A percentile compares a stretch with the other conserved stretches of the same genome.
Conservation (phyloP, 768 basidiomycete species). For the Pleurotus giganteus region DNA sequence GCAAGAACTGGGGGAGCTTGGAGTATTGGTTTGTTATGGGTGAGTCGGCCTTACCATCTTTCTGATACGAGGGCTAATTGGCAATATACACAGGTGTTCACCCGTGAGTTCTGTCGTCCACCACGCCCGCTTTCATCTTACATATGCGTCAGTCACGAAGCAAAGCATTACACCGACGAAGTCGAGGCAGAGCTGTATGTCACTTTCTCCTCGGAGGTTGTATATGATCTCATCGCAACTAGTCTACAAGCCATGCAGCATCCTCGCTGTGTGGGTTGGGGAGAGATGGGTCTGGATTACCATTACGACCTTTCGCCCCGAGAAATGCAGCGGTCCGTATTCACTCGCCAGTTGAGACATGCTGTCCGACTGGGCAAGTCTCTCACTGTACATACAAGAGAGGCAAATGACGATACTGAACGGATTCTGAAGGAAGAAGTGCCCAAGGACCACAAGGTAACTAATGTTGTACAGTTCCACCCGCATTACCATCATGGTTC, state of each 20-base stretch:
- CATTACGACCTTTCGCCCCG: slow-evolving; percentile 80
- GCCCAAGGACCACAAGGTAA: slow-evolving; percentile 65
- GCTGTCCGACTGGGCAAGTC: slow-evolving; percentile 73
- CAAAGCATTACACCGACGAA: slow-evolving; percentile 61
- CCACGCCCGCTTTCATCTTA: neutral
- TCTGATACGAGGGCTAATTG: neutral
- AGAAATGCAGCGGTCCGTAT: slow-evolving; percentile 62
- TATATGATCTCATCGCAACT: neutral
- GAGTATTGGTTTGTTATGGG: slow-evolving; percentile 87
- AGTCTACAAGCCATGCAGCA: slow-evolving; percentile 77
- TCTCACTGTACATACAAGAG: slow-evolving; percentile 82
- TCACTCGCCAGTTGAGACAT: slow-evolving; percentile 63
- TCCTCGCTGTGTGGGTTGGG: slow-evolving; percentile 84
- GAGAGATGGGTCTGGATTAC: slow-evolving; percentile 86
- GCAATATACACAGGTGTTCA: slow-evolving; percentile 54
- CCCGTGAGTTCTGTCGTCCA: slow-evolving; percentile 45
- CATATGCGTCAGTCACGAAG: slow-evolving; percentile 56
- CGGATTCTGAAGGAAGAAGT: slow-evolving; percentile 74
- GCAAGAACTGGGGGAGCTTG: slow-evolving; percentile 59
- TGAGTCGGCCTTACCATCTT: slow-evolving; percentile 25
- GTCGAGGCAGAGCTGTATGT: slow-evolving; percentile 70
- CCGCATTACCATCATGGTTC: neutral
- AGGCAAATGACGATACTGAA: slow-evolving; percentile 83
- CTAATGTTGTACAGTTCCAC: neutral
- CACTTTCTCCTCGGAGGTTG: neutral